Conservation (phyloP, 495 filamentous ascomycete species). For the Podospora conica region DNA sequence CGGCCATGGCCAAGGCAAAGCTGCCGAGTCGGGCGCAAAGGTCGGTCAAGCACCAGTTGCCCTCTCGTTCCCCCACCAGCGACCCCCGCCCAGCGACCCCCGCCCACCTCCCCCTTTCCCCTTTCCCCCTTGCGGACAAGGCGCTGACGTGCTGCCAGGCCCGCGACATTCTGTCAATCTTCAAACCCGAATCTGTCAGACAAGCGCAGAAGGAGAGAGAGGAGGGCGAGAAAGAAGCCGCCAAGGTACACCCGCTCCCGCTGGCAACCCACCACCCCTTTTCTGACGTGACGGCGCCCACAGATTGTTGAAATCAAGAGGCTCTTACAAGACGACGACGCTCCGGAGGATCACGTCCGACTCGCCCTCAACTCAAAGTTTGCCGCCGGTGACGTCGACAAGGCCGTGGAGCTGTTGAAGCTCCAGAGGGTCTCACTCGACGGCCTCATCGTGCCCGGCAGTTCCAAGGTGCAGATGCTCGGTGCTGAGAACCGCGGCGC, state of each 20-base stretch:
- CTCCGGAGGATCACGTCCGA: slow-evolving; percentile 57
- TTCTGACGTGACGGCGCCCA: background rate
- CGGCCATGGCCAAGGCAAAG: slow-evolving; percentile 43
- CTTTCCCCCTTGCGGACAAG: background rate
- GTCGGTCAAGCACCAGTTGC: slow-evolving; percentile 27
- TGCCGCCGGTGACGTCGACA: slow-evolving; percentile 63
- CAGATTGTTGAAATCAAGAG: slow-evolving; percentile 53
- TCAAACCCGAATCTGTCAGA: slow-evolving; percentile 48
- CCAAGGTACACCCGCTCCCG: slow-evolving; percentile 29
- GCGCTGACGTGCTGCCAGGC: slow-evolving; percentile 27
- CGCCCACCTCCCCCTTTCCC: background rate
- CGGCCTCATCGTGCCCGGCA: slow-evolving; percentile 69
- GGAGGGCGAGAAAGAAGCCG: slow-evolving; percentile 41
- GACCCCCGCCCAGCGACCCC: too few species aligned
- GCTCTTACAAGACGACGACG: slow-evolving; percentile 42
- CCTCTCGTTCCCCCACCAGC: background rate
- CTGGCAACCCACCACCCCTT: background rate
- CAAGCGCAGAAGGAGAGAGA: slow-evolving; percentile 50
- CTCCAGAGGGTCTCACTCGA: slow-evolving; percentile 73
- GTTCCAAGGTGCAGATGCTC: slow-evolving; percentile 61
- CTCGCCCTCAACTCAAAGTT: slow-evolving; percentile 63
- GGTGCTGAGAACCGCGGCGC: slow-evolving; percentile 81
- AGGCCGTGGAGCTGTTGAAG: slow-evolving; percentile 67
- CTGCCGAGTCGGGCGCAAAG: slow-evolving; percentile 43
- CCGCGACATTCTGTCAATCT: slow-evolving; percentile 46